phyloP scores from a whole-genome alignment of 73 alveolate species.

The Effrenium voratum region DNA sequence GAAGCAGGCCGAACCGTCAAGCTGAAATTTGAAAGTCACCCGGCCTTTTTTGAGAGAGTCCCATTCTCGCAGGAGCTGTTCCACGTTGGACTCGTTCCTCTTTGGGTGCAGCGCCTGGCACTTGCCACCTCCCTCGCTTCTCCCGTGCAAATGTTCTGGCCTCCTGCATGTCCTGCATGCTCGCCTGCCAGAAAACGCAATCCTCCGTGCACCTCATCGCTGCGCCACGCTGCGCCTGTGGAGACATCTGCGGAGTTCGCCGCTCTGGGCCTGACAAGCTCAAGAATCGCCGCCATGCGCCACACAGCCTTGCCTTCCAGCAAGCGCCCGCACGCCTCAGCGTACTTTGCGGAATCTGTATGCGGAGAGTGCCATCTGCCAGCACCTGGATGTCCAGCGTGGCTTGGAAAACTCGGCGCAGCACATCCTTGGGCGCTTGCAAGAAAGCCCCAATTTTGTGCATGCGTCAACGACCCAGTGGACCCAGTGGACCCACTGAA shows the following conservation, averaged over 20 bases:
- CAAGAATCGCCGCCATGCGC: no score
- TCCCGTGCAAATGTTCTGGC: background rate
- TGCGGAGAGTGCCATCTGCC: background rate
- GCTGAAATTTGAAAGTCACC: background rate
- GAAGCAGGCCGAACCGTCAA: background rate
- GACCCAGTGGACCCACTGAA: no score
- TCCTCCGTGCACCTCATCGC: background rate
- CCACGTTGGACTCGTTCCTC: conserved; percentile 79
- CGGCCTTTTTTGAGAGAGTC: conserved; percentile 59
- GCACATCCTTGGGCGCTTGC: conserved; percentile 58
- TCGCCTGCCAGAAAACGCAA: background rate
- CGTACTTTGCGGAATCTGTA: background rate
- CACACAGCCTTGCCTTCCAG: no score
- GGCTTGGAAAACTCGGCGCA: conserved; percentile 67
- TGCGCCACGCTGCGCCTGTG: background rate
- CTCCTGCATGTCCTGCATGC: conserved; percentile 79
- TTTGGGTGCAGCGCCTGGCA: conserved; percentile 69
- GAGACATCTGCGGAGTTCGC: background rate
- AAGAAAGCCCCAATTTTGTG: no score
- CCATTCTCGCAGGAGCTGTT: conserved; percentile 87
- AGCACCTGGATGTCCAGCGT: conserved; percentile 70
- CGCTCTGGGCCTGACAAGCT: background rate
- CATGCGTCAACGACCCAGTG: no score
- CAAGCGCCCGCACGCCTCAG: conserved; percentile 70
- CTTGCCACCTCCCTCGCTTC: background rate